A percentile compares a stretch with the other conserved stretches of the same genome.
Conservation (phyloP, 257 asterid genomes). For the Gentiana straminea region DNA sequence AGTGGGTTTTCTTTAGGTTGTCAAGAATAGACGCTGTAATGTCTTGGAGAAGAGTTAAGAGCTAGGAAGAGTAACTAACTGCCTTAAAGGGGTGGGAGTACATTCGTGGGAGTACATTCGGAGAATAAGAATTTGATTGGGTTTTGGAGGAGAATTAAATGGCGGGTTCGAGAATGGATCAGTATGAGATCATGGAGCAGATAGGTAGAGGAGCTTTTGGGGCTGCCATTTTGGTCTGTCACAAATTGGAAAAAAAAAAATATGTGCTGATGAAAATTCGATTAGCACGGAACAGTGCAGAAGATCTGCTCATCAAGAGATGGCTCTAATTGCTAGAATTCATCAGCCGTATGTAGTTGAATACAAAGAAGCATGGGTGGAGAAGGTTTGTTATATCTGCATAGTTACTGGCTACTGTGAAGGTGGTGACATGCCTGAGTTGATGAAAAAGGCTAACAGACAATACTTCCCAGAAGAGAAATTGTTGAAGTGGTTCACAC, state of each 20-base stretch:
- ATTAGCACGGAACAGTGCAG: slow-evolving; percentile 96
- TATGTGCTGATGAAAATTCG: slow-evolving; percentile 55
- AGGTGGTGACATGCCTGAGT: slow-evolving; percentile 99
- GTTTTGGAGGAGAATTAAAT: slow-evolving; percentile 8
- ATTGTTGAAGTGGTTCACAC: slow-evolving; percentile 90
- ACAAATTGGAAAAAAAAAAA: slow-evolving; percentile 80
- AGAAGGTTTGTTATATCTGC: slow-evolving; percentile 99
- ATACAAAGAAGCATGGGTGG: slow-evolving; percentile 99
- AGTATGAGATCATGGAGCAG: slow-evolving; percentile 99
- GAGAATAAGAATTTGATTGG: not conserved
- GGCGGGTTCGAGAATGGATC: slow-evolving; percentile 95
- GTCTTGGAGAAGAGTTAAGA: slow-evolving; percentile 5
- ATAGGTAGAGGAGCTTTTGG: slow-evolving; percentile 99
- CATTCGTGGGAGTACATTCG: no score
- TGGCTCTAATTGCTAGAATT: slow-evolving; percentile 90
- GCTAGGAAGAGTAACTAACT: slow-evolving; percentile 6
- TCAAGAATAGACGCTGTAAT: slow-evolving; percentile 2
- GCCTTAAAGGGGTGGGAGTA: no score
- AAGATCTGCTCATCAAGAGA: slow-evolving; percentile 99
- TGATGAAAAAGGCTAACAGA: slow-evolving; percentile 85
- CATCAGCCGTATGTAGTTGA: slow-evolving; percentile 90
- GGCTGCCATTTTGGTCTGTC: slow-evolving; percentile 95
- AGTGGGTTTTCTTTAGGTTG: slow-evolving; percentile 2
- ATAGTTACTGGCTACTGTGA: slow-evolving; percentile 97
- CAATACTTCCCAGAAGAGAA: slow-evolving; percentile 94